Conservation (phyloP, 768 basidiomycete species). For the Chalciporus pseudorubinellus region DNA sequence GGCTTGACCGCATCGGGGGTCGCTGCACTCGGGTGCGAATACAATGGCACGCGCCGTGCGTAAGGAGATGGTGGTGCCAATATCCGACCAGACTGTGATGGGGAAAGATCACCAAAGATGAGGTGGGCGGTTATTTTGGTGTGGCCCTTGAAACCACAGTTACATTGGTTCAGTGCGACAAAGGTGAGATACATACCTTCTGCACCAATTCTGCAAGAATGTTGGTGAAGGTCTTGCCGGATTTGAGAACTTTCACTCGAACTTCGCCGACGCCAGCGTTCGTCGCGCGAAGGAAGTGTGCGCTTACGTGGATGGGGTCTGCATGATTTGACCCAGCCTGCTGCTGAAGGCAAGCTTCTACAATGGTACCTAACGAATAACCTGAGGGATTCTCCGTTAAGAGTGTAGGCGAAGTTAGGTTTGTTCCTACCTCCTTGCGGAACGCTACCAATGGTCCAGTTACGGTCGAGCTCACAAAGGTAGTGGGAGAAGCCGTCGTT, state of each 20-base stretch:
- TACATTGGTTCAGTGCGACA: background rate
- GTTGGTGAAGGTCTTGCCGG: slow-evolving; percentile 54
- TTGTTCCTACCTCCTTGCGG: slow-evolving; percentile 49
- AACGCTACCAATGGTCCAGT: slow-evolving; percentile 49
- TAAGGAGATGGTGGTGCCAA: slow-evolving; percentile 54
- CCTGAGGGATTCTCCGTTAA: slow-evolving; percentile 36
- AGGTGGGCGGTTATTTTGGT: slow-evolving; percentile 52
- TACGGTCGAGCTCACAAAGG: slow-evolving; percentile 39
- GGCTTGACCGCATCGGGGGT: slow-evolving; percentile 20
- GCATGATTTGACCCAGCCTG: slow-evolving; percentile 47
- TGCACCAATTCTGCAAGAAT: slow-evolving; percentile 60
- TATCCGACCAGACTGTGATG: slow-evolving; percentile 26
- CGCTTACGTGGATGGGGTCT: slow-evolving; percentile 60
- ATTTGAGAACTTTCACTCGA: slow-evolving; percentile 45
- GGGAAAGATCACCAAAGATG: slow-evolving; percentile 51
- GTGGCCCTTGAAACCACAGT: slow-evolving; percentile 34
- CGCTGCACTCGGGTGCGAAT: slow-evolving; percentile 49
- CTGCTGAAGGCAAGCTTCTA: slow-evolving; percentile 53
- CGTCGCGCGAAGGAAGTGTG: slow-evolving; percentile 54
- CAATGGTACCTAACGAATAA: slow-evolving; percentile 52
- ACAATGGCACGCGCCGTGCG: slow-evolving; percentile 56
- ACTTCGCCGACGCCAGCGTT: slow-evolving; percentile 43
- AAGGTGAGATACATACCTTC: slow-evolving; percentile 36
- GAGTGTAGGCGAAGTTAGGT: background rate
- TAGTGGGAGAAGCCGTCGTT: slow-evolving; percentile 24